Evolutionary conservation across 768 basidiomycete species (phyloP).

Genomic region (Phylloporus scabripes): DNA sequence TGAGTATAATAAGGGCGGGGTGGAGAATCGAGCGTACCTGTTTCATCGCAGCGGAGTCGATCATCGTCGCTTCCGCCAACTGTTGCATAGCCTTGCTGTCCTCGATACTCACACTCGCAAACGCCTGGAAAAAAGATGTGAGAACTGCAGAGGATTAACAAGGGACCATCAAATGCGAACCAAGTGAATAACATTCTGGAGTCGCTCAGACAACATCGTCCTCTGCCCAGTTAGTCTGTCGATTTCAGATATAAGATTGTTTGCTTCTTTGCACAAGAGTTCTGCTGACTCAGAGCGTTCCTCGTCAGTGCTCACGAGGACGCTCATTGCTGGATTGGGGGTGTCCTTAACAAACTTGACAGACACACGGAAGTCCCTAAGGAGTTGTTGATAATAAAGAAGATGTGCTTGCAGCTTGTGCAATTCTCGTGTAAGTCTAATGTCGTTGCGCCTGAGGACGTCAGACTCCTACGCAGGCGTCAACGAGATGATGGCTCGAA

Average conservation of each 20-base stretch:
- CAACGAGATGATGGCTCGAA: neutral
- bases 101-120: slow-evolving; percentile 50
- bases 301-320: slow-evolving; percentile 6
- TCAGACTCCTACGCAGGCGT: slow-evolving; percentile 37
- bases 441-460: slow-evolving; percentile 38
- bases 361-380: slow-evolving; percentile 48
- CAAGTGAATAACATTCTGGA: slow-evolving; percentile 33
- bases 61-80: slow-evolving; percentile 42
- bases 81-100: slow-evolving; percentile 48
- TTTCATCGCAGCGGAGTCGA: slow-evolving; percentile 39
- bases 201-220: slow-evolving; percentile 27
- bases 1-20: slow-evolving; percentile 6
- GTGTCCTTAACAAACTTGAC: slow-evolving; percentile 44
- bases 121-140: slow-evolving; percentile 37
- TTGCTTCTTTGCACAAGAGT: slow-evolving; percentile 45
- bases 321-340: slow-evolving; percentile 44
- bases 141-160: neutral
- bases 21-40: slow-evolving; percentile 16
- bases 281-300: slow-evolving; percentile 21
- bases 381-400: slow-evolving; percentile 48
- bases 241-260: slow-evolving; percentile 46
- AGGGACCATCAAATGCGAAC: slow-evolving; percentile 12
- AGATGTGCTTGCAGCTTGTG: slow-evolving; percentile 57
- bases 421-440: slow-evolving; percentile 47
- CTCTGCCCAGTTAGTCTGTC: slow-evolving; percentile 37